These are phyloP conservation scores for Pezicula carpinea DNA, from an alignment of 2,329 filamentous ascomycete species.

Conservation along the genomic window DNA sequence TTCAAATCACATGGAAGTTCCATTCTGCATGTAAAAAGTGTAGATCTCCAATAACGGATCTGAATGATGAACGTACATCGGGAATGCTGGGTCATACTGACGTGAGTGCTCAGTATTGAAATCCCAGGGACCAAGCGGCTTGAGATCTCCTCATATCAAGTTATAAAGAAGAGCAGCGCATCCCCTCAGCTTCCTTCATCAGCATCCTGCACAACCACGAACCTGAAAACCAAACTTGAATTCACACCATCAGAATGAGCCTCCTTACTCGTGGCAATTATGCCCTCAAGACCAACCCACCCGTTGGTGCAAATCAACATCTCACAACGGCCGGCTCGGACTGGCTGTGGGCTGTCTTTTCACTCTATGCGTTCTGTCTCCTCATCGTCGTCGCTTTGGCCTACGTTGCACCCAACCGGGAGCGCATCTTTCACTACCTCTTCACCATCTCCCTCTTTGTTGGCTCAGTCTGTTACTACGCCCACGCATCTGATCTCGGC, in stretches of 20 bases:
- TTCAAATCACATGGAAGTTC: too few species aligned
- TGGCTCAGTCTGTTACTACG: constrained; percentile 60
- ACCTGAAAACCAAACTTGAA: too few species aligned
- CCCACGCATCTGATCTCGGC: constrained; percentile 61
- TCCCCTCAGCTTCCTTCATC: too few species aligned
- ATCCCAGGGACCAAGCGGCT: too few species aligned
- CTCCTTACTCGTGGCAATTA: constrained; percentile 15
- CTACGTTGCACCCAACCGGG: constrained; percentile 45
- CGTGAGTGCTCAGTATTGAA: too few species aligned
- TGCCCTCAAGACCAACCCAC: constrained; percentile 21
- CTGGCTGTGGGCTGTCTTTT: constrained; percentile 58
- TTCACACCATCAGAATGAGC: not conserved
- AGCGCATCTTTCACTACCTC: constrained; percentile 56
- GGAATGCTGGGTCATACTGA: too few species aligned
- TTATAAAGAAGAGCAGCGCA: too few species aligned
- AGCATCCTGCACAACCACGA: too few species aligned
- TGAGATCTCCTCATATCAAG: too few species aligned
- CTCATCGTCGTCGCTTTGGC: constrained; percentile 47
- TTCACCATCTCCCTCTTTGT: constrained; percentile 53
- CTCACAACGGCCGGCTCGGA: constrained; percentile 53
- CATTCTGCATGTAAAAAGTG: too few species aligned
- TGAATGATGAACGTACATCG: too few species aligned
- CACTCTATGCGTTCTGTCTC: constrained; percentile 51
- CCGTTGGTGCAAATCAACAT: constrained; percentile 7
- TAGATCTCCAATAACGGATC: too few species aligned